A percentile compares a stretch with the other conserved stretches of the same genome.
These are phyloP conservation scores for Cyclostephanos tholiformis DNA, from an alignment of 108 stramenopile genomes.

Conservation along the genomic window DNA sequence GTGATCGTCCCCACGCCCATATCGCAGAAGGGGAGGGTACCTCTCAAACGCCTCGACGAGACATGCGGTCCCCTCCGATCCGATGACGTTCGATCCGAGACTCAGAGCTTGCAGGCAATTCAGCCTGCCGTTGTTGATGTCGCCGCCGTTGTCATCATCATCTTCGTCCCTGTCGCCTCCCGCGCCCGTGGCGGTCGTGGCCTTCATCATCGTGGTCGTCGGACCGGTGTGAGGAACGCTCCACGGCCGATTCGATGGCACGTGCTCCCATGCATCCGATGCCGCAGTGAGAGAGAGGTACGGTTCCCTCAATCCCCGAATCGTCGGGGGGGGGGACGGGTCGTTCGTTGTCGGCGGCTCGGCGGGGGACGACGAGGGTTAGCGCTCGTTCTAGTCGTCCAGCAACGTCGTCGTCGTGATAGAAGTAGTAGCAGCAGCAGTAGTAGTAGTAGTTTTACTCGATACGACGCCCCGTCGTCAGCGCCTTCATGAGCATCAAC, in stretches of 20 bases:
- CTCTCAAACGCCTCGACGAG: conserved; percentile 24
- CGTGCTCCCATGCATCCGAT: conserved; percentile 26
- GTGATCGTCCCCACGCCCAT: background rate
- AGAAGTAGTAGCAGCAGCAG: background rate
- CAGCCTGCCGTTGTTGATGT: conserved; percentile 11
- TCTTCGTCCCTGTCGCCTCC: background rate
- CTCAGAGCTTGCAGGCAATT: conserved; percentile 27
- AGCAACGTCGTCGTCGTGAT: background rate
- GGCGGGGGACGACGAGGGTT: too few species aligned
- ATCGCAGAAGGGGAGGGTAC: conserved; percentile 24
- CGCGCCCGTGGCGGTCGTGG: background rate
- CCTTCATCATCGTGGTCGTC: background rate
- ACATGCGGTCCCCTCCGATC: conserved; percentile 3
- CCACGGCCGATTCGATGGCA: conserved; percentile 18
- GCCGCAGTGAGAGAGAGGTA: conserved; percentile 38
- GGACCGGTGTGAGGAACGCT: too few species aligned
- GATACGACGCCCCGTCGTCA: background rate
- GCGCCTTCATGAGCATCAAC: conserved; percentile 7
- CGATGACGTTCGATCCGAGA: conserved; percentile 35
- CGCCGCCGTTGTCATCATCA: background rate
- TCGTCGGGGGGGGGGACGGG: background rate
- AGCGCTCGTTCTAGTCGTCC: background rate
- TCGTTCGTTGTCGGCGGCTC: background rate
- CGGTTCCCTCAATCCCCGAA: conserved; percentile 20
- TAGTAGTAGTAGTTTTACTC: background rate